Conservation (phyloP, 371 early-diverging fungal genomes). For the Syncephalastrum contaminatum region DNA sequence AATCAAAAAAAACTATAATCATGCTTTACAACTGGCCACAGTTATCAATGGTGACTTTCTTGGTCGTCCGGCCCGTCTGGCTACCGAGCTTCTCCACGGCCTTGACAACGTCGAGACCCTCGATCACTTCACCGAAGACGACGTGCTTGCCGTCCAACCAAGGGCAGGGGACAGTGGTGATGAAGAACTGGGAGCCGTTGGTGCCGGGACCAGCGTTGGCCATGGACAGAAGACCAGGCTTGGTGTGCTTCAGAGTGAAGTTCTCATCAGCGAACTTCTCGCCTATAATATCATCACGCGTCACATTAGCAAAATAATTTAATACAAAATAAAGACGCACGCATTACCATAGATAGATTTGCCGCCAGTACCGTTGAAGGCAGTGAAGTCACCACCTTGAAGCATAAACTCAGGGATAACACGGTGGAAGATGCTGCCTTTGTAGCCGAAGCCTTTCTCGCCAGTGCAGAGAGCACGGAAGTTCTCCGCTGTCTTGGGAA, state of each 20-base stretch:
- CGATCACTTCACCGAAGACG: slow-evolving; percentile 94
- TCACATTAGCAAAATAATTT: slow-evolving; percentile 49
- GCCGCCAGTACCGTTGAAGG: slow-evolving; percentile 96
- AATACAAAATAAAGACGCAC: background rate
- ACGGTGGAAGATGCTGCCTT: slow-evolving; percentile 90
- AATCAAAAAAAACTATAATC: too few species aligned
- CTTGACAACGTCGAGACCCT: slow-evolving; percentile 77
- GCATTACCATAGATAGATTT: slow-evolving; percentile 91
- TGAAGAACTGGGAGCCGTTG: slow-evolving; percentile 99
- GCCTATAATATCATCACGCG: slow-evolving; percentile 14
- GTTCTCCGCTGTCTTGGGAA: slow-evolving; percentile 98
- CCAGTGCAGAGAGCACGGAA: slow-evolving; percentile 86
- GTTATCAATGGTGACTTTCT: slow-evolving; percentile 59
- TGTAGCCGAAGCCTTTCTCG: slow-evolving; percentile 82
- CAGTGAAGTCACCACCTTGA: slow-evolving; percentile 99
- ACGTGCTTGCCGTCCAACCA: slow-evolving; percentile 99
- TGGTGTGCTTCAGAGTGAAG: slow-evolving; percentile 93
- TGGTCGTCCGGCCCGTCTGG: slow-evolving; percentile 53
- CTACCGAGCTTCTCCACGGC: slow-evolving; percentile 71
- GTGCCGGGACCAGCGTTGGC: slow-evolving; percentile 95
- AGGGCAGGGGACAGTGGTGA: slow-evolving; percentile 77
- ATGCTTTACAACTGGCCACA: slow-evolving; percentile 72
- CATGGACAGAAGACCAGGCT: slow-evolving; percentile 89
- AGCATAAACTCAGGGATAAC: slow-evolving; percentile 97
- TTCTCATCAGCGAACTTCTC: slow-evolving; percentile 95